Base-by-base conservation (phyloP, 768 basidiomycete genomes). In the Termitomyces sp. region DNA sequence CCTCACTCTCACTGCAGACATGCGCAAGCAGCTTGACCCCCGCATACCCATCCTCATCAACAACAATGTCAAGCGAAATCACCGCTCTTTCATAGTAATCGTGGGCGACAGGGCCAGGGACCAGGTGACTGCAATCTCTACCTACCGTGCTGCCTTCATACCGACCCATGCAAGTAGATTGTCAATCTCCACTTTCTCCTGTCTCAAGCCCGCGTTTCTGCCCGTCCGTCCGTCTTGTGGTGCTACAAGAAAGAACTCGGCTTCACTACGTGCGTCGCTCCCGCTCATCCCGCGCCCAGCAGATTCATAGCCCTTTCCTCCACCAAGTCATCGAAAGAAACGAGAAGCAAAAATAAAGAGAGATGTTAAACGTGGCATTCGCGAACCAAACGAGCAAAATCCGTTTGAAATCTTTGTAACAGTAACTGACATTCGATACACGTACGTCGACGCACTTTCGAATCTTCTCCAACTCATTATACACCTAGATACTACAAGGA, bases 191-290 rank as follows among this genome's bases (percentile, higher is more conserved):
- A 99, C 72, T 98, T 91, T 71, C 70, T 99, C 46, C 83, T 99
- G 18, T 94, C 94, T 0, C 95, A 98, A 70, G 90, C 90, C 14
- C 82, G 90, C 54, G 86, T 94, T 2, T 94, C 92, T 22, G 89
- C 92, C 4, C 79, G 94, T 16, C 94, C 94, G 2, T 92, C 89
- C 7, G 94, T 97, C 1, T 74, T 98, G 59, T 99, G 97, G 97
- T 97, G 94, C 65, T 99, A 99, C 79, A 98, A 97, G 76, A 98
- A 98, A 69, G 95, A 98, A 39, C 79, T 99, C 0, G 96, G 95
- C 0, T 99, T 99, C 67, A 94, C 94, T 9, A 94, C 84, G 92
- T 89, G 64, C 62, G 85, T 75, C n/a, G 29, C 52, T n/a, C 31
- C 53, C 26, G 50, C 46, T 52, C 16, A 54, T 42, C 50, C 24